Percentiles rank a stretch among this genome's conserved stretches.
These are phyloP conservation scores for Pythium brassicae DNA, from an alignment of 352 stramenopile species.

Conservation along the genomic window DNA sequence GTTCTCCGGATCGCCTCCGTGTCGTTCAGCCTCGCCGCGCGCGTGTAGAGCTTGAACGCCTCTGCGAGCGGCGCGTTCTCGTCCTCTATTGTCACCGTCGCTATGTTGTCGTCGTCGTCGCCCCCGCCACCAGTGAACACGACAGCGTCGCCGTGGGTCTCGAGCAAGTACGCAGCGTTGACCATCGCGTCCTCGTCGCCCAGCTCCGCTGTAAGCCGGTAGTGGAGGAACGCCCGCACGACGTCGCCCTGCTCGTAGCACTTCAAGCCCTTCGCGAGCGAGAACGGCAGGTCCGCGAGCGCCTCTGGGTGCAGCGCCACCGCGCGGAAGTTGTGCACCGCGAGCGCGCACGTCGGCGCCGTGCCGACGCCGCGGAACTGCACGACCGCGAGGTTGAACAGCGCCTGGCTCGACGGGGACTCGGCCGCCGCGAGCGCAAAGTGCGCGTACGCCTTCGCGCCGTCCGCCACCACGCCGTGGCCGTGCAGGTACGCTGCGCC, in stretches of 20 bases:
- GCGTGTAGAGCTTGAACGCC: slow-evolving; percentile 50
- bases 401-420: slow-evolving; percentile 41
- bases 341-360: slow-evolving; percentile 32
- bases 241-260: slow-evolving; percentile 62
- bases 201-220: slow-evolving; percentile 53
- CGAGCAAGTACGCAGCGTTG: slow-evolving; percentile 73
- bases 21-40: slow-evolving; percentile 56
- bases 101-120: slow-evolving; percentile 14
- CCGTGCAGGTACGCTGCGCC: slow-evolving; percentile 64
- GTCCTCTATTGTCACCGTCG: slow-evolving; percentile 20
- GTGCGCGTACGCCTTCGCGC: slow-evolving; percentile 47
- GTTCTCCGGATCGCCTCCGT: slow-evolving; percentile 70
- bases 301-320: slow-evolving; percentile 54
- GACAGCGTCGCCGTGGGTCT: slow-evolving; percentile 49
- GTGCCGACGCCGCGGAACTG: slow-evolving; percentile 60
- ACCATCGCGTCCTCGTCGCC: slow-evolving; percentile 58
- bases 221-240: slow-evolving; percentile 63
- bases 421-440: slow-evolving; percentile 48
- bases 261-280: slow-evolving; percentile 59
- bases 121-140: too few relatives aligned
- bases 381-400: slow-evolving; percentile 78
- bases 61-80: slow-evolving; percentile 32
- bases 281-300: slow-evolving; percentile 53
- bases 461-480: slow-evolving; percentile 40
- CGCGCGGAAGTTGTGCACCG: slow-evolving; percentile 52